A percentile compares a stretch with the other conserved stretches of the same genome.
Evolutionary conservation across 441 rosid genomes (phyloP).

Genomic region (Corymbia calophylla): DNA sequence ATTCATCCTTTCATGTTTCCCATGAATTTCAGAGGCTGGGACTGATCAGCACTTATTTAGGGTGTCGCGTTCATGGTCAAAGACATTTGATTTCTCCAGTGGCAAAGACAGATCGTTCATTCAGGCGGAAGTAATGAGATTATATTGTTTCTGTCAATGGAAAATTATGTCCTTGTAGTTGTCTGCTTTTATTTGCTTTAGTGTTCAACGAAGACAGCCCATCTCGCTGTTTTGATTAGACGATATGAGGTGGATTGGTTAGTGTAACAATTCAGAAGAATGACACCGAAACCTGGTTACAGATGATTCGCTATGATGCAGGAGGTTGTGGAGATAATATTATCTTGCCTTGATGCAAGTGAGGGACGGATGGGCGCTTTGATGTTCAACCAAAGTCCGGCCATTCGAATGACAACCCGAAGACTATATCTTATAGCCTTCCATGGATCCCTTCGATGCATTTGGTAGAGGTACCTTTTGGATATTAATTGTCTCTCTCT

Average conservation of each 20-base stretch:
- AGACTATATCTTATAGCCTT: neutral
- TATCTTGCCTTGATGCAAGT: neutral
- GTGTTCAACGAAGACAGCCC: neutral
- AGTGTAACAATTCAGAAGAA: neutral
- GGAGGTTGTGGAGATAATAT: neutral
- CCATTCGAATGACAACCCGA: neutral
- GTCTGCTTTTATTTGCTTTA: neutral
- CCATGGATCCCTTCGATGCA: neutral
- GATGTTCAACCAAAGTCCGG: neutral
- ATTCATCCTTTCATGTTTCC: neutral
- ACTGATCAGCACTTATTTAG: neutral
- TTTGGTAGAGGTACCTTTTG: neutral
- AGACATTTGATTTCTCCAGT: neutral
- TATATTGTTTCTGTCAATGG: neutral
- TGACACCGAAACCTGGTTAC: neutral
- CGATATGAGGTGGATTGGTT: neutral
- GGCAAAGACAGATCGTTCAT: neutral
- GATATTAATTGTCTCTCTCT: neutral
- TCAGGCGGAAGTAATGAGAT: neutral
- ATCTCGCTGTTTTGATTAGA: neutral
- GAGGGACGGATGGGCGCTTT: neutral
- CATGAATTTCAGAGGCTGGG: neutral
- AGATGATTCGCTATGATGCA: neutral
- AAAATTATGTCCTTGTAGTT: accelerated
- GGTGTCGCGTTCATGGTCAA: neutral